phyloP scores from a whole-genome alignment of 768 basidiomycete genomes.

The Panellus pusillus region DNA sequence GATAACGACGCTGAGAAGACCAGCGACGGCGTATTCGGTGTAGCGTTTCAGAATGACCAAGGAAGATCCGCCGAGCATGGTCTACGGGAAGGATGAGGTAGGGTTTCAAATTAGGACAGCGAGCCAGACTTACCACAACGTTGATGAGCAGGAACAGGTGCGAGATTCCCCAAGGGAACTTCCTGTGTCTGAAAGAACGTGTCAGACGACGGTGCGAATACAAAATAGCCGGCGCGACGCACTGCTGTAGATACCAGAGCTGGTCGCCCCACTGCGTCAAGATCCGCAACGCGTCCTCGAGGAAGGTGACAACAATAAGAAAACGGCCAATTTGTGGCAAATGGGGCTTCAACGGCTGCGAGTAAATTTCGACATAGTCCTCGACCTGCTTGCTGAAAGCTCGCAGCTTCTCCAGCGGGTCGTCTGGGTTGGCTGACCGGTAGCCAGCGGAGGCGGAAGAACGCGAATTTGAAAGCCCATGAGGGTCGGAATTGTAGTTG shows the following conservation, averaged over 20 bases:
- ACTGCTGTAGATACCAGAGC: slow-evolving; percentile 98
- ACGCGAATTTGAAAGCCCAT: slow-evolving; percentile 75
- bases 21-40: slow-evolving; percentile 87
- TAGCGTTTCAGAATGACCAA: slow-evolving; percentile 85
- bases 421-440: slow-evolving; percentile 78
- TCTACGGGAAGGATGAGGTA: slow-evolving; percentile 44
- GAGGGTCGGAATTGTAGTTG: slow-evolving; percentile 69
- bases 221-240: slow-evolving; percentile 30
- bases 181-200: slow-evolving; percentile 67
- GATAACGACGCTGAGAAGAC: slow-evolving; percentile 87
- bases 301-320: slow-evolving; percentile 95
- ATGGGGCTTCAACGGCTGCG: slow-evolving; percentile 91
- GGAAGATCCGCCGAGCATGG: slow-evolving; percentile 83
- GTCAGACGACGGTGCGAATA: slow-evolving; percentile 11
- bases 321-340: slow-evolving; percentile 95
- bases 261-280: slow-evolving; percentile 95
- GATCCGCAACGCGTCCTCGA: slow-evolving; percentile 95
- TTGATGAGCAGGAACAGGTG: slow-evolving; percentile 92
- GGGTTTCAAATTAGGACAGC: not conserved
- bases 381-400: slow-evolving; percentile 75
- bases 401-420: slow-evolving; percentile 77
- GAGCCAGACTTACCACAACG: slow-evolving; percentile 67
- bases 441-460: slow-evolving; percentile 61
- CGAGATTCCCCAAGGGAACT: slow-evolving; percentile 94
- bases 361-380: slow-evolving; percentile 89